Evolutionary conservation across 306 rosid genomes (phyloP), one percentile per base, ranked within the genome.

Genomic region (Luffa acutangula): DNA sequence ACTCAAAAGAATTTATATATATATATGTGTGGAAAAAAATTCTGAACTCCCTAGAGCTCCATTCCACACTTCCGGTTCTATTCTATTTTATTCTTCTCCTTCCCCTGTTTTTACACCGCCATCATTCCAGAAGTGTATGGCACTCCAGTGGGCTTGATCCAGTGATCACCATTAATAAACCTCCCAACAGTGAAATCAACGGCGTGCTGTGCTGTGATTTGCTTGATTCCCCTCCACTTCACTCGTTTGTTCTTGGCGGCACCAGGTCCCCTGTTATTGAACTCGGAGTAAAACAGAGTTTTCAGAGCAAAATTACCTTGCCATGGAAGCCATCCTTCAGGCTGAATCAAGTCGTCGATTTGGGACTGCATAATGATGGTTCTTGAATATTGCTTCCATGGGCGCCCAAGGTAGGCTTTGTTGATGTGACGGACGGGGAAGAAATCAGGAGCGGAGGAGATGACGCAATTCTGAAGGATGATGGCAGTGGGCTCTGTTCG

Each of bases 261-360:
- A 12, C 91, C 88, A 3, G 79, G 81, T 9, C 98, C 98, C 9
- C 62, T 79, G 59, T 93, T 93, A 7, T 63, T 69, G 18, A 67
- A 81, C 91, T 93, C 97, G 0, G 72, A 65, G 36, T 74, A 89
- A 41, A 75, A 85, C 80, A 91, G 88, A 0, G 94, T 87, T 0
- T 87, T 69, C 3, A 75, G 57, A 10, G 18, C 77, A 0, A 17
- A 70, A 0, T 1, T 5, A 0, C 93, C 96, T 7, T 37, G 65
- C 89, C 91, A 93, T 2, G 89, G 83, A 60, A 85, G 15, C 83
- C 91, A 93, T 2, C 96, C 98, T 49, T 88, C 84, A 0, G 88
- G 86, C 0, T 52, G 33, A 34, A 85, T 90, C 0, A 88, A 18
- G 0, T 63, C 31, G 31, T 25, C 31, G 31, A 25, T 25, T 25